Evolutionary conservation across 768 basidiomycete species (phyloP), one percentile per base, ranked within the genome.

Genomic region (Suillus luteus): DNA sequence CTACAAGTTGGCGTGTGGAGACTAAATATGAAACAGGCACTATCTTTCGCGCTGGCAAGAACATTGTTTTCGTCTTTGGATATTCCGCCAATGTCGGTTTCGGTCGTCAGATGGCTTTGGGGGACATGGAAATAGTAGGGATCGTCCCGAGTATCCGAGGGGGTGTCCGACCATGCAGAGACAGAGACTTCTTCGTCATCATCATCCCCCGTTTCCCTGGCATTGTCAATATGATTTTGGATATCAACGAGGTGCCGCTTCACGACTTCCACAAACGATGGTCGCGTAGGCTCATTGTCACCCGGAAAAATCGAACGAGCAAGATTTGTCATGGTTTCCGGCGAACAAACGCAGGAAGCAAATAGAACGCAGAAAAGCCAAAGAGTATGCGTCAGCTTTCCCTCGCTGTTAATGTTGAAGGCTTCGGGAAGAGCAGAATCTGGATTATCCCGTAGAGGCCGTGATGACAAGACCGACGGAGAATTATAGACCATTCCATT

Each of bases 361-460:
- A 70, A 61, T 22, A 83, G 68, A 43, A 76, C 68, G 66, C 80
- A 78, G 57, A 80, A 69, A 11, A 82, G 62, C 86, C 86, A 87
- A 5, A 88, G 75, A 40, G 74, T 73, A 65, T 80, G 78, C 1
- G 85, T 84, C 49, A 86, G 68, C 65, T 75, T 80, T 2, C 84
- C 85, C 67, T 87, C 86, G 17, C 76, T 75, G 67, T 86, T 80
- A 60, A 86, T 66, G 61, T 70, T 74, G 51, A 86, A 71, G 64
- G 27, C 40, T 27, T 58, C 57, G 17, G 38, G 40, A 58, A 58
- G 24, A 19, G 19, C 40, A 41, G 55, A 27, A 27, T 41, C 40
- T 41, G 17, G 24, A 27, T 41, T 17, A 12, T 41, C 24, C 38
- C 27, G 40, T 12, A 19, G 17, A 19, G 24, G 4, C 17, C 40